Conservation (phyloP, 257 asterid genomes). For the Solanum pinnatisectum region DNA sequence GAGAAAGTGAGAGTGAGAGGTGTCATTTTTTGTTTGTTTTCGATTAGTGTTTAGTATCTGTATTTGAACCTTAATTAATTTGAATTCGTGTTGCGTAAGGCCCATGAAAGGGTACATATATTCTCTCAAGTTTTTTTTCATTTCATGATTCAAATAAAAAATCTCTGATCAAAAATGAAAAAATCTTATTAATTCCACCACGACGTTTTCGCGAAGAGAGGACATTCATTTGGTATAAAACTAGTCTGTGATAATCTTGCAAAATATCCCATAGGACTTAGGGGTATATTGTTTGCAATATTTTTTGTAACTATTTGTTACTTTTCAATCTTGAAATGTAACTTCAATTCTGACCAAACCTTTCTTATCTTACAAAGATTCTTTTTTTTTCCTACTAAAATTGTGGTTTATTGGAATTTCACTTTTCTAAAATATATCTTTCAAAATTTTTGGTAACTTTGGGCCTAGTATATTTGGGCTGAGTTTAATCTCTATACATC, state of each 20-base stretch:
- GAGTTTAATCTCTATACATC: not conserved
- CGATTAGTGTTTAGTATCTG: not conserved
- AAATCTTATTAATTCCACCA: not conserved
- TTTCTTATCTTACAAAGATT: not conserved
- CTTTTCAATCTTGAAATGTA: not conserved
- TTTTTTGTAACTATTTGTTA: not conserved
- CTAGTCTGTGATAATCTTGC: not conserved
- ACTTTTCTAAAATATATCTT: not conserved
- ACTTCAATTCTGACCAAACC: not conserved
- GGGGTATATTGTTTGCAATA: not conserved
- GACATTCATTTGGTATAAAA: not conserved
- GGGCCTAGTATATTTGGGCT: not conserved
- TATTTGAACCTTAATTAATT: not conserved
- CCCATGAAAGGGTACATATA: not conserved
- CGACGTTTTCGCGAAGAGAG: accelerated
- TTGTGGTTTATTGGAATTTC: not conserved
- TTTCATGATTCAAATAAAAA: not conserved
- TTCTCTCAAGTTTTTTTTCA: not conserved
- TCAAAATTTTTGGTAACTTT: not conserved
- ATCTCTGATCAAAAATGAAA: not conserved
- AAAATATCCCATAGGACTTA: not conserved
- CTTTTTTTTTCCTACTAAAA: not conserved
- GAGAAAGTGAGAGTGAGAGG: not conserved
- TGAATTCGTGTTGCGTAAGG: accelerated
- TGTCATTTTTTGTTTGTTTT: not conserved